Conservation (phyloP, 306 rosid genomes). For the Cicer chorassanicum region DNA sequence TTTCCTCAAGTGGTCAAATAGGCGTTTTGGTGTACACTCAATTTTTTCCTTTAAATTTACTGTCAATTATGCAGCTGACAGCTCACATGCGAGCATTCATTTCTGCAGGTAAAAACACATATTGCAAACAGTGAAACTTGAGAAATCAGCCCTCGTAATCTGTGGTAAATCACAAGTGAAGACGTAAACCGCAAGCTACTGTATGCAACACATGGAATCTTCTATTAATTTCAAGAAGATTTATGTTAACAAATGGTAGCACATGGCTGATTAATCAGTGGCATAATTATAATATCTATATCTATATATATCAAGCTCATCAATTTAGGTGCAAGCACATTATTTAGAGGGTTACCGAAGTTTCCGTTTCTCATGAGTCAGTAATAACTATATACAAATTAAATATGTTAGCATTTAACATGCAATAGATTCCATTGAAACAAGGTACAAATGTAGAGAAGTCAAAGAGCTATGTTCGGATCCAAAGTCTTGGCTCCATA, state of each 20-base stretch:
- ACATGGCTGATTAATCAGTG: conserved; percentile 38
- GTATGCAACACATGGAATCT: conserved; percentile 39
- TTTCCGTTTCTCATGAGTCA: conserved; percentile 10
- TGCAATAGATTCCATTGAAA: conserved; percentile 46
- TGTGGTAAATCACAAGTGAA: conserved; percentile 20
- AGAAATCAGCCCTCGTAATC: conserved; percentile 37
- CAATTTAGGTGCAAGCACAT: conserved; percentile 35
- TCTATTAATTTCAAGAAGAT: conserved; percentile 42
- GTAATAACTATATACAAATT: conserved; percentile 25
- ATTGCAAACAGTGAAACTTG: conserved; percentile 31
- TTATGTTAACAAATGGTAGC: conserved; percentile 31
- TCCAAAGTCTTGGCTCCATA: conserved; percentile 41
- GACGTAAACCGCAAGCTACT: conserved; percentile 18
- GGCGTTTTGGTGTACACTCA: too few relatives aligned
- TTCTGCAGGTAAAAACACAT: conserved; percentile 45
- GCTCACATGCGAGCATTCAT: conserved; percentile 54
- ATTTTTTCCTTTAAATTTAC: too few relatives aligned
- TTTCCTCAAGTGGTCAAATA: too few relatives aligned
- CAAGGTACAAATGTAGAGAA: conserved; percentile 40
- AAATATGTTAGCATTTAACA: conserved; percentile 21
- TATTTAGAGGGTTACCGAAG: conserved; percentile 13
- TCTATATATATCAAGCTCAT: not conserved
- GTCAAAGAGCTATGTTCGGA: conserved; percentile 45
- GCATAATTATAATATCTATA: conserved; percentile 11
- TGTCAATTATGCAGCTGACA: not conserved